These are phyloP conservation scores for Kluyveromyces sp. DNA, from an alignment of 1,139 yeast species.

Conservation along the genomic window DNA sequence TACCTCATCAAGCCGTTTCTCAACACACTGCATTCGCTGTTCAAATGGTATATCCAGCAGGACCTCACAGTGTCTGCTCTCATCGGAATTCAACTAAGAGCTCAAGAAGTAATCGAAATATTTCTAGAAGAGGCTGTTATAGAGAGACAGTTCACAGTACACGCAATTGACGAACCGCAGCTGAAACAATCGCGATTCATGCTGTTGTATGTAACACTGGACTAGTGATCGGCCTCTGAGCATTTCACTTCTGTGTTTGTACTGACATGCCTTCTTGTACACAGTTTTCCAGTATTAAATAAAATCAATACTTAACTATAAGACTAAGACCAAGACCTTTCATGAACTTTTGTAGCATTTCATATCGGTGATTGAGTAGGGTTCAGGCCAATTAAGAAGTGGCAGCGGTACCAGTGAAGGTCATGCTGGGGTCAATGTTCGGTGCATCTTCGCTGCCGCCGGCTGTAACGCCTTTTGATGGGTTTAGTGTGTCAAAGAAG, in stretches of 20 bases:
- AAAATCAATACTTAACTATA: background rate
- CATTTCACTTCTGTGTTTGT: no score
- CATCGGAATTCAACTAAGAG: conserved; percentile 29
- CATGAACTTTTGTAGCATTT: no score
- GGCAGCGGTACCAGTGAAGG: no score
- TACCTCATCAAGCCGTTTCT: conserved; percentile 28
- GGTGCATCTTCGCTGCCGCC: conserved; percentile 2
- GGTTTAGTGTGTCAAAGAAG: no score
- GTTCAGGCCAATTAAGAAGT: no score
- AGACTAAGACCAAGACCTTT: background rate
- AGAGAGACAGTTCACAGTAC: conserved; percentile 17
- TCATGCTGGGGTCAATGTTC: conserved; percentile 5
- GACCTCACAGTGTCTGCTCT: conserved; percentile 9
- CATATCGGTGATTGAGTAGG: no score
- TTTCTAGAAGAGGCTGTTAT: conserved; percentile 27
- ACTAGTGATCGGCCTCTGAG: no score
- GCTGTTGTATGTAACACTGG: conserved; percentile 16
- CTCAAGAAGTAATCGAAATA: conserved; percentile 24
- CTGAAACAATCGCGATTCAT: conserved; percentile 21
- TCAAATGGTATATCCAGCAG: conserved; percentile 9
- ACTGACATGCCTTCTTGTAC: no score
- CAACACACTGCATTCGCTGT: conserved; percentile 18
- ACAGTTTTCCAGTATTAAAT: background rate
- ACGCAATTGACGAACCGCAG: conserved; percentile 13
- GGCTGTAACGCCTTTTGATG: background rate